Evolutionary conservation across 371 early-diverging fungal species (phyloP), one percentile per base, ranked within the genome.

Genomic region (Dichotomocladium elegans): DNA sequence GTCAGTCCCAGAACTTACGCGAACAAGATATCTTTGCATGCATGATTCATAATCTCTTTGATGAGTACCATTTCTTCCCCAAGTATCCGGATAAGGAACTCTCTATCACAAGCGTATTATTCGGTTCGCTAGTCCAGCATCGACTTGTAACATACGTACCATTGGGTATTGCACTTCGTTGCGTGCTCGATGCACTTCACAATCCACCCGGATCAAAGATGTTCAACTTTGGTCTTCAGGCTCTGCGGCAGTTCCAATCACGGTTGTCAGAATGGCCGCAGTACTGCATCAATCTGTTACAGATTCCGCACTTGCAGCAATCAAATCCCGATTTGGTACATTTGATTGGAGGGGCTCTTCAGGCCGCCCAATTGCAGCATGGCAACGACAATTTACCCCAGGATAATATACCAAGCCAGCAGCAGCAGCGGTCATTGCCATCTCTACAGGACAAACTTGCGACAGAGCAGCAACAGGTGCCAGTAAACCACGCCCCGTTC

Each of bases 51-150:
- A 87, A 87, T 47, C 72, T 93, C 11, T 87, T 98, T 62, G 98
- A 97, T 55, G 98, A 98, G 65, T 95, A 92, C 67, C 84, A 87
- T 34, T 96, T 92, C 61, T 95, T 97, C 53, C 77, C 89, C 7
- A 88, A 91, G 60, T 98, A 96, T 64, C 98, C 97, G 2, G 95
- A 94, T 35, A 89, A 89, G 58, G 91, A 95, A 63, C 77, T 97
- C n/a, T 69, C 84, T 3, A 83, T 94, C 24, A 95, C 98, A 0
- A 88, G 89, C 47, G 80, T 83, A 22, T 76, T 98, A 29, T 93
- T 98, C 68, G 98, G 98, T 4, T 72, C 83, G 3, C 61, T 97
- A 53, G 86, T 98, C 19, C 92, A 92, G 55, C 80, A 88, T 52
- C 92, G 90, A 29, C 68, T 96, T 28, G 85, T 95, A 11, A 78